Evolutionary conservation across 768 basidiomycete genomes (phyloP).

Genomic region (Trametes elegans): DNA sequence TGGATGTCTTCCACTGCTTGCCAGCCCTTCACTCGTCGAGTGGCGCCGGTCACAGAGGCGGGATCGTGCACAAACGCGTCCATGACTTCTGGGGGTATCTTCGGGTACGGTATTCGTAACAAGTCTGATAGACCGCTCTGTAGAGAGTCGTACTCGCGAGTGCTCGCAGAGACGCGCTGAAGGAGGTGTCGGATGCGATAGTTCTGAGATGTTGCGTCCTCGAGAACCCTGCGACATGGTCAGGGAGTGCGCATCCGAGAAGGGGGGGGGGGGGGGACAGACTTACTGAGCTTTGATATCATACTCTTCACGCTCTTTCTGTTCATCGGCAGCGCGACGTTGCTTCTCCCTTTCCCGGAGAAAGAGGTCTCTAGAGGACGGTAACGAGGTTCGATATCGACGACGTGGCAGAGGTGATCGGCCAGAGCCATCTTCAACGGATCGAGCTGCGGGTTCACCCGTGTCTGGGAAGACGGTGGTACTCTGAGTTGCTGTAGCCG

Average conservation of each 20-base stretch:
- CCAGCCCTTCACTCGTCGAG: slow-evolving; percentile 62
- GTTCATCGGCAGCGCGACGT: slow-evolving; percentile 45
- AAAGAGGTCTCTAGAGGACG: slow-evolving; percentile 23
- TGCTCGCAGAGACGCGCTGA: slow-evolving; percentile 57
- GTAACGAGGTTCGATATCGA: slow-evolving; percentile 35
- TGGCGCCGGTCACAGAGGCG: slow-evolving; percentile 66
- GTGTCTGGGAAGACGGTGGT: slow-evolving; percentile 3
- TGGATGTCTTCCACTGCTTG: slow-evolving; percentile 76
- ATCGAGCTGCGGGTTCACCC: not conserved
- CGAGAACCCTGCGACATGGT: slow-evolving; percentile 48
- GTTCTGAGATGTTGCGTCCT: slow-evolving; percentile 59
- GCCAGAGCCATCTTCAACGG: not conserved
- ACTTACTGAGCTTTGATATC: slow-evolving; percentile 55
- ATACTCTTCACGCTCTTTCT: slow-evolving; percentile 52
- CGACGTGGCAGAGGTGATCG: slow-evolving; percentile 7
- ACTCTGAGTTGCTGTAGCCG: slow-evolving; percentile 13
- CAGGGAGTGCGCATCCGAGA: not conserved
- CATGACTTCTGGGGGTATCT: slow-evolving; percentile 62
- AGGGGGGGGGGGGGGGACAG: not conserved
- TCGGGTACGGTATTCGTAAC: slow-evolving; percentile 45
- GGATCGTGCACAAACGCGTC: slow-evolving; percentile 80
- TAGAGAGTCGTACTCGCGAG: slow-evolving; percentile 65
- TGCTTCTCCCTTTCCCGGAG: slow-evolving; percentile 33
- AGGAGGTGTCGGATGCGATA: slow-evolving; percentile 65
- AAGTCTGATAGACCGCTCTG: slow-evolving; percentile 50